Evolutionary conservation across 352 stramenopile genomes (phyloP), one percentile per base, ranked within the genome.

Genomic region (Phytopythium litorale): DNA sequence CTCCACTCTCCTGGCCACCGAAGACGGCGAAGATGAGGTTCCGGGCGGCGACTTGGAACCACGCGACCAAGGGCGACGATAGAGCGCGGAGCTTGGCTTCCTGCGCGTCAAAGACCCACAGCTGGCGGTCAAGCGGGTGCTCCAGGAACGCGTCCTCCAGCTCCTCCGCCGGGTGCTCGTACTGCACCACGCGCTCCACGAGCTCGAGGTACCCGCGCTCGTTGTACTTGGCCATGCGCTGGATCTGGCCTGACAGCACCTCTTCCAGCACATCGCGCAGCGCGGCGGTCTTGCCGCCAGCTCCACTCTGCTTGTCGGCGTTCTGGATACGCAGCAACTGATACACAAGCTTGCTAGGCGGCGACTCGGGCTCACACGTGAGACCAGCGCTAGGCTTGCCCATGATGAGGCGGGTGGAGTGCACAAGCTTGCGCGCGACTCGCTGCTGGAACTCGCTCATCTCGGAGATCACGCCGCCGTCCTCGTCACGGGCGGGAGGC

Each of bases 91-190:
- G 42, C 53, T 92, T 96, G 13, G 91, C 91, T 32, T 96, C 97
- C 45, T 99, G 82, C 45, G 97, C 92, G 57, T 99, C 94, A 62
- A 99, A 99, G 7, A 96, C 96, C 37, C 92, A 83, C 83, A 99
- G 97, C 51, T 99, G 95, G 76, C 97, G 96, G 80, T 99, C 75
- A 23, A 86, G 57, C 30, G 72, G 65, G 43, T 84, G 75, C 16
- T 60, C 48, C 8, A 81, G 58, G 49, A 79, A 78, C 0, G 73
- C 67, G 54, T 80, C 58, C 23, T 84, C 71, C 21, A 81, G 35
- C 16, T 71, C 23, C 15, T 38, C 70, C 2, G 33, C 45, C 7
- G 72, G 48, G 50, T 80, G 70, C 18, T 58, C 60, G 68, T 88
- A 89, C 38, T 58, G 66, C 30, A 88, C 73, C 66, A 88, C 75